These are phyloP conservation scores for Oenanthe javanica DNA, from an alignment of 140 eudicot species.

Conservation along the genomic window DNA sequence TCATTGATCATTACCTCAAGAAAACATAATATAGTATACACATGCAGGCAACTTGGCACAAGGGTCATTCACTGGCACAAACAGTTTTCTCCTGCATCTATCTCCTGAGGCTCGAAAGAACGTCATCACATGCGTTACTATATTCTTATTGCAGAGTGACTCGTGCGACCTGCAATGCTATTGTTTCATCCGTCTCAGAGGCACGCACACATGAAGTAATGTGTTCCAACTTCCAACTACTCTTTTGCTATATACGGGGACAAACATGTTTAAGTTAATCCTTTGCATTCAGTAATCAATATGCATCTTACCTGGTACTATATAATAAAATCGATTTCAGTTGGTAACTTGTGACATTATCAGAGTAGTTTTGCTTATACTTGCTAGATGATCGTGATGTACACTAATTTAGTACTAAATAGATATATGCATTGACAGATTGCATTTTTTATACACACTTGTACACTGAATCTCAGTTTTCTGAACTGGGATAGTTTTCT, in stretches of 20 bases:
- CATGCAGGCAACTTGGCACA: conserved; percentile 93
- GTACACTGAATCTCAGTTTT: background rate
- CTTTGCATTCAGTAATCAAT: background rate
- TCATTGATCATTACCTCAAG: background rate
- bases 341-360: background rate
- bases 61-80: conserved; percentile 92
- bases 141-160: conserved; percentile 72
- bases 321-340: background rate
- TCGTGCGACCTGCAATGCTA: conserved; percentile 76
- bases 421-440: background rate
- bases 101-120: conserved; percentile 77
- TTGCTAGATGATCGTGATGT: background rate
- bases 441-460: background rate
- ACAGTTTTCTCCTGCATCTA: conserved; percentile 91
- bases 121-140: conserved; percentile 75
- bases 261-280: background rate
- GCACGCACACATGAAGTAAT: conserved; percentile 81
- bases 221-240: conserved; percentile 22
- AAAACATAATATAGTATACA: background rate
- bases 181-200: conserved; percentile 79
- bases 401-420: background rate
- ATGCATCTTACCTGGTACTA: background rate
- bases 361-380: background rate
- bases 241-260: conserved; percentile 3
- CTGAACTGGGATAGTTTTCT: background rate